Evolutionary conservation across 768 basidiomycete species (phyloP).

Genomic region (Lactarius quietus): DNA sequence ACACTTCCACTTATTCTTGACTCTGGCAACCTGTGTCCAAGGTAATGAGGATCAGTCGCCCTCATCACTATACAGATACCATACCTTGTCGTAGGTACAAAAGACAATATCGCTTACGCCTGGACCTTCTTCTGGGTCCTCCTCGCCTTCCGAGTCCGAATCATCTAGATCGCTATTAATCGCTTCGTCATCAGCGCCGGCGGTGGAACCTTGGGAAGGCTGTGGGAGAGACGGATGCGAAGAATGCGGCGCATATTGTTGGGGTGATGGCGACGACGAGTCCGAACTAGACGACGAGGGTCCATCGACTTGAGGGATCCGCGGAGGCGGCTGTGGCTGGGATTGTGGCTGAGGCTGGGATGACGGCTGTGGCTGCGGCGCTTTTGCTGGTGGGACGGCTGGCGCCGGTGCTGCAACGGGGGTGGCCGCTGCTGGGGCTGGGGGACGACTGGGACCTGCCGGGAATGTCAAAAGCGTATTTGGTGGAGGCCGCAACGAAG

Average conservation of each 20-base stretch:
- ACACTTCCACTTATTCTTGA: constrained; percentile 99
- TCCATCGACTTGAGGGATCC: constrained; percentile 79
- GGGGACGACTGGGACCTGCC: constrained; percentile 37
- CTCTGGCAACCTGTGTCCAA: constrained; percentile 78
- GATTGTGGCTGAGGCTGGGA: constrained; percentile 23
- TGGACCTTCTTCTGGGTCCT: constrained; percentile 74
- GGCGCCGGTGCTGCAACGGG: constrained; percentile 51
- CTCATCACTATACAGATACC: constrained; percentile 42
- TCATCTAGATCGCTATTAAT: constrained; percentile 98
- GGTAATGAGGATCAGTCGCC: constrained; percentile 3
- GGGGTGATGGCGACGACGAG: constrained; percentile 62
- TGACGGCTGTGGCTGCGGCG: constrained; percentile 16
- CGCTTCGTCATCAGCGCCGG: constrained; percentile 61
- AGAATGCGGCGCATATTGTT: constrained; percentile 61
- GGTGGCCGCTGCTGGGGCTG: constrained; percentile 48
- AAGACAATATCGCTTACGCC: constrained; percentile 91
- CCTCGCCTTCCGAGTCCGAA: constrained; percentile 83
- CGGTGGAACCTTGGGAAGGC: constrained; percentile 39
- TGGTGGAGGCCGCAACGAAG: constrained; percentile 31
- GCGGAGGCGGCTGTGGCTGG: constrained; percentile 35
- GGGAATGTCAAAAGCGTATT: constrained; percentile 22
- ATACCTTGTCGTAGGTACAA: constrained; percentile 97
- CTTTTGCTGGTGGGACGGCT: constrained; percentile 30
- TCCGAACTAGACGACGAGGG: constrained; percentile 66
- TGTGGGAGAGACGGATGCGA: constrained; percentile 78